phyloP scores from a whole-genome alignment of 768 basidiomycete species.

The Auriscalpium vulgare region DNA sequence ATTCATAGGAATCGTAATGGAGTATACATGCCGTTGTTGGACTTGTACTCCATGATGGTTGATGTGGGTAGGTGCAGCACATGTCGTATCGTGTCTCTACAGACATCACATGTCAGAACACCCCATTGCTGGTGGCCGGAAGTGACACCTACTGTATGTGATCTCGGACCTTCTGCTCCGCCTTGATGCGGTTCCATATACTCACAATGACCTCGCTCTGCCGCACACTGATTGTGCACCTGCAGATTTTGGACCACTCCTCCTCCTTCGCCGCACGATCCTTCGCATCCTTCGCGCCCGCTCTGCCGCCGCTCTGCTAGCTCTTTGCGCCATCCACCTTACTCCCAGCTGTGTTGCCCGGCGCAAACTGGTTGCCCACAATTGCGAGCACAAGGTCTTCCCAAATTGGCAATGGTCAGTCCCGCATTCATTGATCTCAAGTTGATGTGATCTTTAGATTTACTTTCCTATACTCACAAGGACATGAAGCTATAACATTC shows the following conservation, averaged over 20 bases:
- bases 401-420: no score
- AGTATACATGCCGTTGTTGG: conserved; percentile 67
- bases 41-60: conserved; percentile 94
- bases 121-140: neutral
- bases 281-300: conserved; percentile 21
- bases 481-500: no score
- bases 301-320: conserved; percentile 4
- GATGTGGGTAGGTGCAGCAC: conserved; percentile 68
- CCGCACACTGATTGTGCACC: conserved; percentile 89
- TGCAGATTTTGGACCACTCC: conserved; percentile 81
- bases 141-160: conserved; percentile 75
- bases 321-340: conserved; percentile 8
- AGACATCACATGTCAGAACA: neutral
- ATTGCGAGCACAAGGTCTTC: conserved; percentile 83
- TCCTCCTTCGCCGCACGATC: conserved; percentile 28
- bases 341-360: conserved; percentile 30
- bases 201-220: conserved; percentile 92
- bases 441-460: no score
- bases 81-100: conserved; percentile 71
- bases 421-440: no score
- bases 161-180: conserved; percentile 66
- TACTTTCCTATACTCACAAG: no score
- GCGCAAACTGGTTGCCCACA: conserved; percentile 88
- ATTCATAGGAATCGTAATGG: no score
- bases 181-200: conserved; percentile 84